Evolutionary conservation across 2,329 filamentous ascomycete species (phyloP).

Genomic region (Hirsutella rhossiliensis): DNA sequence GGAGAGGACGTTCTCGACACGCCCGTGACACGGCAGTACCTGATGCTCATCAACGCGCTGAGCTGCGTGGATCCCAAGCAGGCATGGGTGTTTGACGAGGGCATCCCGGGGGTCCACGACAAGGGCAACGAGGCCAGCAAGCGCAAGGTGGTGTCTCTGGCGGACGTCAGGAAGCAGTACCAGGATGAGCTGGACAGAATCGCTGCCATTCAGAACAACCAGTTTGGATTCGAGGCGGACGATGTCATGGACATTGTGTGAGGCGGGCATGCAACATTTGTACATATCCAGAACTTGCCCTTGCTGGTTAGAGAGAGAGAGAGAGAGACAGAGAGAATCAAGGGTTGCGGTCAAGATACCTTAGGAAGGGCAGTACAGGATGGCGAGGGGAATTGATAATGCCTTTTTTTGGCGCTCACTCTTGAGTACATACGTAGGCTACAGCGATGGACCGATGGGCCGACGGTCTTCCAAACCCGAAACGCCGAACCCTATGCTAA

Average conservation of each 20-base stretch:
- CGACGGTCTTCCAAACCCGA: conserved; percentile 9
- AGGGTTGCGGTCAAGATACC: conserved; percentile 15
- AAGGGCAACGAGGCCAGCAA: conserved; percentile 25
- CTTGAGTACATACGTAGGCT: conserved; percentile 4
- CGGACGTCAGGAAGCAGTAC: conserved; percentile 79
- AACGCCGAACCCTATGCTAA: conserved; percentile 30
- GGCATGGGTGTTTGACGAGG: conserved; percentile 60
- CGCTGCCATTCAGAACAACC: conserved; percentile 75
- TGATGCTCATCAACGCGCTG: conserved; percentile 87
- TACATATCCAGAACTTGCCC: background rate
- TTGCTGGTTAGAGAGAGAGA: too few relatives aligned
- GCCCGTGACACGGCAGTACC: conserved; percentile 60
- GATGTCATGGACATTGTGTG: conserved; percentile 41
- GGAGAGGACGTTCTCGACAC: conserved; percentile 49
- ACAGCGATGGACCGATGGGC: conserved; percentile 1
- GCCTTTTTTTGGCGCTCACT: conserved; percentile 6
- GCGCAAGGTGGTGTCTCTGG: conserved; percentile 72
- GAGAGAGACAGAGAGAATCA: background rate
- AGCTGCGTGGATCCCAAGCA: conserved; percentile 69
- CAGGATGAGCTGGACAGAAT: conserved; percentile 82
- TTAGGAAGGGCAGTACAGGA: conserved; percentile 14
- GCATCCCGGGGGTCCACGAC: conserved; percentile 11
- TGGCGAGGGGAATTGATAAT: conserved; percentile 13
- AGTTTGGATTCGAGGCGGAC: conserved; percentile 62
- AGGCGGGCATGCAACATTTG: conserved; percentile 3